Base-by-base conservation (phyloP, 176 grass and related monocot species). In the Puya raimondii region DNA sequence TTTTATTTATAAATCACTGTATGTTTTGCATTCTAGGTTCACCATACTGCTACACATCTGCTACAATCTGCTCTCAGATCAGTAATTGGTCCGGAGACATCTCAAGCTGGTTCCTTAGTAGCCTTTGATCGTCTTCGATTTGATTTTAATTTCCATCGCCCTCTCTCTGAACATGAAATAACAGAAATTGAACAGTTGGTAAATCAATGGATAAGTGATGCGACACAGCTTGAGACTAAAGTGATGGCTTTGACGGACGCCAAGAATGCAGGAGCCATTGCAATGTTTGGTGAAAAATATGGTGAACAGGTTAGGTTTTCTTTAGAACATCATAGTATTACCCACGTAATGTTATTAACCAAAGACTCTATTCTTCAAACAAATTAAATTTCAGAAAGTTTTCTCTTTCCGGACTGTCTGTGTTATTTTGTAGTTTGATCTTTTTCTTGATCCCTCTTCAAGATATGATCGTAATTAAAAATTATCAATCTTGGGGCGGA, bases 261-360 rank as follows among this genome's bases (percentile, higher is more conserved):
- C 49, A 97, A 97, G 79, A 80, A 69, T 80, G 93, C 89, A 65
- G 89, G 93, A 61, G 93, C 93, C 23, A 85, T 91, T 76, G 93
- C 93, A 49, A 97, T 97, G 93, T 97, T 97, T 4, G 93, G 93
- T 64, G 93, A 97, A 81, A 97, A 97, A 81, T 97, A 97, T 47
- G 84, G 89, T 0, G 88, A 91, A 75, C 79, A 85, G 89, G 93
- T 97, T 59, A 49, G 81, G 48, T 71, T 72, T 79, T 70, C 50
- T 33, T 56, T 12, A 48, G 12, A 52, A 42, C 22, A 53, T 25
- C 67, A 21, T 68, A 25, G 47, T 49, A 12, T 68, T 68, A 21
- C 47, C 21, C 47, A 25, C 47, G 10, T 68, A 68, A 25, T 6
- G 56, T 16, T 20, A 17, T 9, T 59, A 59, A 59, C 16, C 15